Evolutionary conservation across 75 land plant species (phyloP), one percentile per base, ranked within the genome.

Genomic region (Pinus taeda): DNA sequence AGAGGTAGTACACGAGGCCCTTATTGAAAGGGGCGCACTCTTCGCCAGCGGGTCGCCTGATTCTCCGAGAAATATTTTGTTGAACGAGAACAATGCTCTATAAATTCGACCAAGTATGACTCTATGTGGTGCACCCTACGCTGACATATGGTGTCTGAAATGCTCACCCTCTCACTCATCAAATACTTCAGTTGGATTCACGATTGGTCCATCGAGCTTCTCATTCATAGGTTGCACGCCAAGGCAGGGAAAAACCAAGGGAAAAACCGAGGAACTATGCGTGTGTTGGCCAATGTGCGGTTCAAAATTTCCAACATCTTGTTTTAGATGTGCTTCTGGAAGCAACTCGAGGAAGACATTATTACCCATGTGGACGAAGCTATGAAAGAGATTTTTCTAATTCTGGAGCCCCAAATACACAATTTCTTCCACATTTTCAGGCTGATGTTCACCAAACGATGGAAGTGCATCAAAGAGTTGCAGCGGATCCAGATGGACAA

Each of bases 101-200:
- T 90, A 36, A 87, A 86, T 72, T 80, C 90, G 4, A 78, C 85
- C 59, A 37, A 80, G 18, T 93, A 96, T 62, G 94, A 94, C 60
- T 89, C 93, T 21, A 87, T 88, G 33, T 96, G 97, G 98, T 80
- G 96, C 18, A 79, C 89, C 14, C 88, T 95, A 82, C 81, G 98
- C 59, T 77, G 93, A 18, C 91, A 91, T 87, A 79, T 91, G 87
- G 96, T 93, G 24, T 85, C 82, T 56, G 88, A 86, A 69, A 84
- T 87, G 88, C 88, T 91, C 77, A 88, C 88, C 80, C 61, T 84
- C 26, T 63, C 80, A 37, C 85, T 87, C 37, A 79, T 93, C 67
- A 81, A 77, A 60, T 89, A 84, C 75, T 90, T 89, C 57, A 71
- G 80, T 0, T 12, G 29, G 11, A 78, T 74, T 4, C 65, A 96